A percentile compares a stretch with the other conserved stretches of the same genome.
Evolutionary conservation across 176 grass and related monocot genomes (phyloP).

Genomic region (Pontederia paniculata): DNA sequence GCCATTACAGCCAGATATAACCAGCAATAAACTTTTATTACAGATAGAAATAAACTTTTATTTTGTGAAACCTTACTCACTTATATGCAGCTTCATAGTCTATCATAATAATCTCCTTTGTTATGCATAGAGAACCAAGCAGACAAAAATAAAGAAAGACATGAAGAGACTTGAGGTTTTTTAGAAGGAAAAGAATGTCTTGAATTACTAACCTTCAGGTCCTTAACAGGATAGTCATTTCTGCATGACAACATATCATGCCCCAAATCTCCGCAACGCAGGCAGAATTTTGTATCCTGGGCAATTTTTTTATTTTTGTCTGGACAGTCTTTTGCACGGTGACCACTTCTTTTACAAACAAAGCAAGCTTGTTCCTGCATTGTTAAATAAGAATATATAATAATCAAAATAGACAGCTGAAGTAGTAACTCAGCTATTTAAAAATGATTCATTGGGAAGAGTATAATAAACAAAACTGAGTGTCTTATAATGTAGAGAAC

Average conservation of each 20-base stretch:
- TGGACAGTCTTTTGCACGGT: constrained; percentile 74
- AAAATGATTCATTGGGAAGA: not conserved
- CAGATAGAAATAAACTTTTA: too few relatives aligned
- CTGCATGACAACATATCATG: constrained; percentile 78
- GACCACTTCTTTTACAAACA: constrained; percentile 80
- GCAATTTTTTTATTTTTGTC: constrained; percentile 65
- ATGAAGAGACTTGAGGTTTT: too few relatives aligned
- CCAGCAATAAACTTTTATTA: too few relatives aligned
- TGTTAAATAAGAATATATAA: constrained; percentile 10
- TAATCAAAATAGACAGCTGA: not conserved
- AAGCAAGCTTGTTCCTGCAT: constrained; percentile 76
- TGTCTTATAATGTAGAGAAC: too few relatives aligned
- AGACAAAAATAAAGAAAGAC: too few relatives aligned
- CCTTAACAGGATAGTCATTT: constrained; percentile 57
- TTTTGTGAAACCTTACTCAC: too few relatives aligned
- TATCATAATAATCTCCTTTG: too few relatives aligned
- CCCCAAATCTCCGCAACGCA: constrained; percentile 61
- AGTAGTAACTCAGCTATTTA: not conserved
- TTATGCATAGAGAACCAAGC: too few relatives aligned
- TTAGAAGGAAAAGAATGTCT: not conserved
- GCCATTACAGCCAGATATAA: too few relatives aligned
- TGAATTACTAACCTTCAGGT: constrained; percentile 49
- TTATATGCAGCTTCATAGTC: too few relatives aligned
- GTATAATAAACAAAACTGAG: not conserved
- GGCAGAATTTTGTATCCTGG: constrained; percentile 48